Conservation (phyloP, 1,139 yeast genomes). For the Yamadazyma jaroonii region DNA sequence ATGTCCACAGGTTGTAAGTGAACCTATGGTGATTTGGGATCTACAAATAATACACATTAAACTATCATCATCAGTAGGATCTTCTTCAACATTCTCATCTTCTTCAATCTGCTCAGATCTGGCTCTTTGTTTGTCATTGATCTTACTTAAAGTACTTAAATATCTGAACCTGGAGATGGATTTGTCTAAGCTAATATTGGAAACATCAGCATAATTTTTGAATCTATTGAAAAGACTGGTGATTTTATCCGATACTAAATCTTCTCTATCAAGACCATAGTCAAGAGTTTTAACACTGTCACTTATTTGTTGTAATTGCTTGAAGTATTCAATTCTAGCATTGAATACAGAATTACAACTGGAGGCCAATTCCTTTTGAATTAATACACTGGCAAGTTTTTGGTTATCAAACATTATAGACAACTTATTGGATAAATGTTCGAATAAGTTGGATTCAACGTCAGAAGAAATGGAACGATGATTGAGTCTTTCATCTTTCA, state of each 20-base stretch:
- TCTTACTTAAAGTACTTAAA: slow-evolving; percentile 43
- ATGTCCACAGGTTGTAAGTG: slow-evolving; percentile 87
- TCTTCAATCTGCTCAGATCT: not conserved
- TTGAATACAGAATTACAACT: slow-evolving; percentile 68
- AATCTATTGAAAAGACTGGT: not conserved
- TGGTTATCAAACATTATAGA: slow-evolving; percentile 39
- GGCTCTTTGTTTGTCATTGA: slow-evolving; percentile 11
- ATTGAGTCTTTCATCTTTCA: slow-evolving; percentile 16
- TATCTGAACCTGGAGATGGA: slow-evolving; percentile 59
- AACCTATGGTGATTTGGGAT: slow-evolving; percentile 64
- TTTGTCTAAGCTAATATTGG: slow-evolving; percentile 25
- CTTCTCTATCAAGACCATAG: slow-evolving; percentile 20
- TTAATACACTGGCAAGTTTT: slow-evolving; percentile 31
- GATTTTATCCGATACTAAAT: slow-evolving; percentile 12
- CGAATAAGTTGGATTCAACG: slow-evolving; percentile 21
- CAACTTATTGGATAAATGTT: slow-evolving; percentile 21
- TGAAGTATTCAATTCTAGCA: slow-evolving; percentile 73
- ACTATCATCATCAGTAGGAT: slow-evolving; percentile 29
- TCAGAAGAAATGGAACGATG: slow-evolving; percentile 6
- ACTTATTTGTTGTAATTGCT: slow-evolving; percentile 79
- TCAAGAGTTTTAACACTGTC: slow-evolving; percentile 58
- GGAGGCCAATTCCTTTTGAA: slow-evolving; percentile 50
- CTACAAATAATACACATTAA: slow-evolving; percentile 76
- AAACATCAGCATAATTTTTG: not conserved
- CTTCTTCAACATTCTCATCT: not conserved